These are phyloP conservation scores for Sarcodon aspratus DNA, from an alignment of 768 basidiomycete species.

Conservation along the genomic window DNA sequence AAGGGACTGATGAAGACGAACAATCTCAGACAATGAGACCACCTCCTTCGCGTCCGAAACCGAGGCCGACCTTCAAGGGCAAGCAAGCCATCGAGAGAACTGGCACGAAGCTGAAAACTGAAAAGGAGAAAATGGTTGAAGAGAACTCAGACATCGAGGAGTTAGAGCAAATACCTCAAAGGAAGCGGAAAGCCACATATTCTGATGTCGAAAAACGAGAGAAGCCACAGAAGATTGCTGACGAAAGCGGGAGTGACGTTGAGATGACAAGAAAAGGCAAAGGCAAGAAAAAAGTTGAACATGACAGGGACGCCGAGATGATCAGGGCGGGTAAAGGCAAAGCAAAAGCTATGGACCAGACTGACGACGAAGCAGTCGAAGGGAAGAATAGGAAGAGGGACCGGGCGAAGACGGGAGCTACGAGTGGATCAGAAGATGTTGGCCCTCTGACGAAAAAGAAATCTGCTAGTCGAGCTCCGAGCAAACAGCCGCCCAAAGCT, in stretches of 20 bases:
- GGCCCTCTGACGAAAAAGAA: background rate
- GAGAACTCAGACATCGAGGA: background rate
- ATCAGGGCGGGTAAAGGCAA: conserved; percentile 18
- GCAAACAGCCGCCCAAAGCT: conserved; percentile 11
- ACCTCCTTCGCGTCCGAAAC: conserved; percentile 8
- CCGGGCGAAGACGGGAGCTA: background rate
- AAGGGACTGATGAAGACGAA: no score
- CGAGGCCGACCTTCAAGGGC: conserved; percentile 12
- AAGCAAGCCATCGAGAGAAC: conserved; percentile 9
- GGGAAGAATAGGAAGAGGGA: conserved; percentile 3
- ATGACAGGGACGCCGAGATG: conserved; percentile 2
- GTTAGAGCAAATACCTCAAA: conserved; percentile 3
- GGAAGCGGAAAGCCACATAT: conserved; percentile 4
- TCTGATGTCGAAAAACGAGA: background rate
- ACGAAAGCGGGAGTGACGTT: background rate
- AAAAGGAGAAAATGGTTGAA: conserved; percentile 1
- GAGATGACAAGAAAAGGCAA: background rate
- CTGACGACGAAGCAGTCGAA: conserved; percentile 7
- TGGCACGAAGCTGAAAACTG: conserved; percentile 3
- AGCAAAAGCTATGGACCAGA: conserved; percentile 9
- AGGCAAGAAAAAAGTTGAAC: conserved; percentile 1
- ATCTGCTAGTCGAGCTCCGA: conserved; percentile 4
- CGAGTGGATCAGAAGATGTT: conserved; percentile 1
- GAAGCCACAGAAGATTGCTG: background rate
- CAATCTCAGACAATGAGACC: background rate